Evolutionary conservation across 2,329 filamentous ascomycete species (phyloP), one percentile per base, ranked within the genome.

Genomic region (Zalaria sp.): DNA sequence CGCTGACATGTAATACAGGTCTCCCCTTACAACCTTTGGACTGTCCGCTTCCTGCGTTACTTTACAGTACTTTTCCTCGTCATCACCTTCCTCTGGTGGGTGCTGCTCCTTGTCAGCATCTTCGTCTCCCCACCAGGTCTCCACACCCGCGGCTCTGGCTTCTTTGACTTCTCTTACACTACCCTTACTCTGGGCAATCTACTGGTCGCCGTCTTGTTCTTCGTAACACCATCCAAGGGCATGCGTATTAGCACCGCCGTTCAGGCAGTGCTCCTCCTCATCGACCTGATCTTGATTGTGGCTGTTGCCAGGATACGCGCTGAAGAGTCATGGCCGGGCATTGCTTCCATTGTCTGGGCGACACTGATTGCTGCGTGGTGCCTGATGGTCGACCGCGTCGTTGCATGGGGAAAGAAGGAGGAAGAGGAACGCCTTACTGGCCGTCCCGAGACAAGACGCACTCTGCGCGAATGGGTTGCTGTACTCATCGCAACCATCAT

Each of bases 11-110:
- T 8, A 5, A 18, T 18, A 3, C 39, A 66, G 69, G 79, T 84
- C 25, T 84, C 86, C 3, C 91, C 91, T 0, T 95, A 95, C 65
- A 98, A 98, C 53, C 75, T 96, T 32, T 94, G 87, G 81, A 85
- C 78, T 45, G 83, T 98, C 39, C 81, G 91, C 11, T 75, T 83
- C 37, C 69, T 91, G 42, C 77, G 87, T 57, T 84, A 79, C 56
- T 60, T 91, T 46, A 89, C 86, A 4, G 69, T 93, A 42, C 53
- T 85, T 32, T 83, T 95, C 55, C 69, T 89, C 18, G 60, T 77
- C 40, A 57, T 88, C 51, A 83, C 79, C 43, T 86, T 93, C 54
- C 54, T 86, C n/a, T 96, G 89, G 89, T 96, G 91, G 89, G 72
- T 85, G 6, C 61, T 95, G 41, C 69, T 94, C 29, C 71, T 98